Evolutionary conservation across 352 stramenopile genomes (phyloP).

Genomic region (Globisporangium lucens): DNA sequence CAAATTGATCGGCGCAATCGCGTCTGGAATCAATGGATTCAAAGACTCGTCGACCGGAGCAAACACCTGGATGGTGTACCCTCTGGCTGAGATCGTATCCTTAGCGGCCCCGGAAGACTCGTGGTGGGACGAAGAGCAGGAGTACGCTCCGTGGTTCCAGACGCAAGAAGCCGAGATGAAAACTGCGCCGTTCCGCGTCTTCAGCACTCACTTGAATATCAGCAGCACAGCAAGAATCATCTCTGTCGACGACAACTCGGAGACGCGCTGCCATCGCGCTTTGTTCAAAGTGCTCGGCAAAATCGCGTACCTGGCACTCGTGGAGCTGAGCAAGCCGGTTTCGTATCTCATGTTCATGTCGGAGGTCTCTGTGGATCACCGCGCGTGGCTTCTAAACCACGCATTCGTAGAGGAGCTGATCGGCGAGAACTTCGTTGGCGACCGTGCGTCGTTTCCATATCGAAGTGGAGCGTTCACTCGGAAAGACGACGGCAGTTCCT

Average conservation of each 20-base stretch:
- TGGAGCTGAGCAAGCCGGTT: constrained; percentile 29
- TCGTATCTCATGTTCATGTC: constrained; percentile 53
- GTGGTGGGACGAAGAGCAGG: constrained; percentile 33
- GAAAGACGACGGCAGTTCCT: constrained; percentile 44
- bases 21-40: constrained; percentile 34
- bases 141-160: constrained; percentile 33
- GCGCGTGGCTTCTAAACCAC: constrained; percentile 32
- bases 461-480: constrained; percentile 30
- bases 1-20: constrained; percentile 32
- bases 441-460: constrained; percentile 31
- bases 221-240: constrained; percentile 6
- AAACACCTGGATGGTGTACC: constrained; percentile 29
- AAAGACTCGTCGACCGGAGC: constrained; percentile 29
- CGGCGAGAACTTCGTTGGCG: constrained; percentile 33
- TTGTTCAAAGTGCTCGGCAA: constrained; percentile 47
- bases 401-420: constrained; percentile 29
- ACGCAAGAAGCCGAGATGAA: constrained; percentile 17
- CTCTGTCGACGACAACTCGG: constrained; percentile 21
- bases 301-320: constrained; percentile 32
- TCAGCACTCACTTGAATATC: constrained; percentile 23
- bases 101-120: constrained; percentile 3
- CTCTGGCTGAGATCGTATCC: constrained; percentile 22
- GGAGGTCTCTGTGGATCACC: constrained; percentile 28
- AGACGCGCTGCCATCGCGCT: constrained; percentile 37
- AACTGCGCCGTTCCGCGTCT: constrained; percentile 28